Conservation (phyloP, 2,329 filamentous ascomycete genomes). For the Aspergillus ochraceus region DNA sequence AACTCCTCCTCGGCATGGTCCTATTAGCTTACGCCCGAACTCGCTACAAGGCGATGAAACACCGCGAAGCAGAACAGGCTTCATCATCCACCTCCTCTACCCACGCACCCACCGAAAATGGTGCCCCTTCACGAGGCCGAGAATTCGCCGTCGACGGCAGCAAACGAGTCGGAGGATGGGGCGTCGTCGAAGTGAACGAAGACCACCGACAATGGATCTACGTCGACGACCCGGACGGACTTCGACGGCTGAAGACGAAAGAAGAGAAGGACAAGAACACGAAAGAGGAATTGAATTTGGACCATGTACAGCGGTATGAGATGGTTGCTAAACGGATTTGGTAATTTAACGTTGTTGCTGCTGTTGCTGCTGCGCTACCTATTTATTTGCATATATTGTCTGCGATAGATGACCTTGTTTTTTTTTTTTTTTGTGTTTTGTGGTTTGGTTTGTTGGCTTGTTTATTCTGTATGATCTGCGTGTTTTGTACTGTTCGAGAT, state of each 20-base stretch:
- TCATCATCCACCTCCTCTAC: neutral
- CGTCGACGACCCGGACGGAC: slow-evolving; percentile 73
- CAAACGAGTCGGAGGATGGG: slow-evolving; percentile 76
- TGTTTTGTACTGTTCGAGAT: neutral
- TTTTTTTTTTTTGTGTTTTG: neutral
- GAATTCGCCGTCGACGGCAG: slow-evolving; percentile 66
- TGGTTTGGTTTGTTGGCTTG: neutral
- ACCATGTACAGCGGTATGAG: slow-evolving; percentile 75
- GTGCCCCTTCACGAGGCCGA: slow-evolving; percentile 37
- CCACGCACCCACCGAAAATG: slow-evolving; percentile 7
- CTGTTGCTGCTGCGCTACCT: neutral
- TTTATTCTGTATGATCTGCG: neutral
- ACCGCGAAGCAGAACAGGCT: slow-evolving; percentile 51
- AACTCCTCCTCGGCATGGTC: slow-evolving; percentile 84
- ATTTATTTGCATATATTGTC: neutral
- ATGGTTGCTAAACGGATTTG: slow-evolving; percentile 98
- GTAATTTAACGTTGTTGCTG: slow-evolving; percentile 49
- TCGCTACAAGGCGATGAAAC: slow-evolving; percentile 79
- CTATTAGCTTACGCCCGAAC: slow-evolving; percentile 76
- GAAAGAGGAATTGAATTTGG: slow-evolving; percentile 61
- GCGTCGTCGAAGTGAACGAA: slow-evolving; percentile 83
- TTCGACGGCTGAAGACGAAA: slow-evolving; percentile 63
- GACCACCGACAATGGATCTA: slow-evolving; percentile 86
- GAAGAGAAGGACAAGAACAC: slow-evolving; percentile 60
- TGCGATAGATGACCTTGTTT: neutral